Percentiles rank a stretch among this genome's conserved stretches.
Conservation (phyloP, 2,329 filamentous ascomycete species). For the Fusarium anthophilum region DNA sequence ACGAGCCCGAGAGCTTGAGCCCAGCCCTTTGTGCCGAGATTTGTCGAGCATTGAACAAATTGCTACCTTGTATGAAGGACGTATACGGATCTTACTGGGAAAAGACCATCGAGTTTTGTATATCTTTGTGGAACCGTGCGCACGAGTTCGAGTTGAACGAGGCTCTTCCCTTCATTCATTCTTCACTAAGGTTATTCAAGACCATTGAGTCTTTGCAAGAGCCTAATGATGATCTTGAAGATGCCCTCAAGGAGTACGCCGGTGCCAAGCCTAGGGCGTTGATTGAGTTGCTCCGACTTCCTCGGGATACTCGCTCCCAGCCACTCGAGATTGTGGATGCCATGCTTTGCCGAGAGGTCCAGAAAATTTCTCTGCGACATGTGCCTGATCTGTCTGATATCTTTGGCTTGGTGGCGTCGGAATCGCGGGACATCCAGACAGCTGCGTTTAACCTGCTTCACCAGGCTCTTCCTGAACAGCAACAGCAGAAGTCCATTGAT, state of each 20-base stretch:
- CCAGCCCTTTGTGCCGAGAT: conserved; percentile 59
- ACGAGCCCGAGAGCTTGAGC: conserved; percentile 57
- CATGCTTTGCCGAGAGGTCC: conserved; percentile 75
- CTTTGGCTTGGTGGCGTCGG: conserved; percentile 79
- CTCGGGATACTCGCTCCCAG: conserved; percentile 60
- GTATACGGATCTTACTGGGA: conserved; percentile 93
- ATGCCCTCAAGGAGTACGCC: conserved; percentile 73
- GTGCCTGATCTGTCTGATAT: conserved; percentile 73
- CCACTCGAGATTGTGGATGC: conserved; percentile 80
- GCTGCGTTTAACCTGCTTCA: conserved; percentile 85
- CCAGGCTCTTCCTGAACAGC: conserved; percentile 77
- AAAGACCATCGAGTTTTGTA: conserved; percentile 67
- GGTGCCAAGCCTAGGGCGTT: conserved; percentile 65
- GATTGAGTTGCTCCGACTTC: conserved; percentile 69
- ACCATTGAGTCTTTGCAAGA: conserved; percentile 72
- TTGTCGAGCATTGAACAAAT: conserved; percentile 64
- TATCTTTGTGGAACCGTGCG: conserved; percentile 64
- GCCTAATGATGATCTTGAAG: conserved; percentile 85
- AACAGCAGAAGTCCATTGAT: conserved; percentile 86
- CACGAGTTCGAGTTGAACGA: conserved; percentile 54
- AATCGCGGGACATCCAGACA: conserved; percentile 78
- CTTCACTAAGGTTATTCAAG: conserved; percentile 76
- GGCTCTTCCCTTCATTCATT: conserved; percentile 71
- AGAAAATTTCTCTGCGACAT: conserved; percentile 68
- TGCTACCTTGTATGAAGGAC: conserved; percentile 79